Evolutionary conservation across 2,329 filamentous ascomycete genomes (phyloP).

Genomic region (Proliferodiscus dingleyae): DNA sequence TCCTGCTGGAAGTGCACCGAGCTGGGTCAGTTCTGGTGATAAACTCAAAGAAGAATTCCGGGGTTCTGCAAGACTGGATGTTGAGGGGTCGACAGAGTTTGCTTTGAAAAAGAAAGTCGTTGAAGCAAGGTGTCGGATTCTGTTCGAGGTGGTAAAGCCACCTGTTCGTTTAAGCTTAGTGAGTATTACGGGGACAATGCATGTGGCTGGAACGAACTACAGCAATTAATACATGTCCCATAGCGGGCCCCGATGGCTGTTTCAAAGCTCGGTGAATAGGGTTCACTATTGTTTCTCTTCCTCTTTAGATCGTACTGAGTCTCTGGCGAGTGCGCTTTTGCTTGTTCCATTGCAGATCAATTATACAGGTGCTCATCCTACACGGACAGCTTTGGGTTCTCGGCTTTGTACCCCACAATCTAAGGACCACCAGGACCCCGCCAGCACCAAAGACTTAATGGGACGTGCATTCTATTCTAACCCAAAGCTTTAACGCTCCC

Average conservation of each 20-base stretch:
- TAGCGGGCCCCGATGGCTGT: too few relatives aligned
- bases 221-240: too few relatives aligned
- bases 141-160: background rate
- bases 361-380: background rate
- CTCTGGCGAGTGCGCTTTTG: background rate
- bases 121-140: conserved; percentile 7
- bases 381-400: background rate
- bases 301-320: too few relatives aligned
- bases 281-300: too few relatives aligned
- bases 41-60: conserved; percentile 4
- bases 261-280: too few relatives aligned
- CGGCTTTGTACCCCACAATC: background rate
- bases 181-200: background rate
- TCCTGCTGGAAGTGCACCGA: conserved; percentile 27
- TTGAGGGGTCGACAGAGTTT: conserved; percentile 5
- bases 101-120: conserved; percentile 1
- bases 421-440: background rate
- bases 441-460: background rate
- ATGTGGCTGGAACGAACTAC: too few relatives aligned
- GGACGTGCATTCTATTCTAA: background rate
- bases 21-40: conserved; percentile 12
- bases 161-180: background rate
- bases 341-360: background rate
- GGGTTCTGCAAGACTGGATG: conserved; percentile 7
- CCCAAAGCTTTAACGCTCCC: background rate